Evolutionary conservation across 208 protist species (phyloP).

Genomic region (Tritrichomonas musculus): DNA sequence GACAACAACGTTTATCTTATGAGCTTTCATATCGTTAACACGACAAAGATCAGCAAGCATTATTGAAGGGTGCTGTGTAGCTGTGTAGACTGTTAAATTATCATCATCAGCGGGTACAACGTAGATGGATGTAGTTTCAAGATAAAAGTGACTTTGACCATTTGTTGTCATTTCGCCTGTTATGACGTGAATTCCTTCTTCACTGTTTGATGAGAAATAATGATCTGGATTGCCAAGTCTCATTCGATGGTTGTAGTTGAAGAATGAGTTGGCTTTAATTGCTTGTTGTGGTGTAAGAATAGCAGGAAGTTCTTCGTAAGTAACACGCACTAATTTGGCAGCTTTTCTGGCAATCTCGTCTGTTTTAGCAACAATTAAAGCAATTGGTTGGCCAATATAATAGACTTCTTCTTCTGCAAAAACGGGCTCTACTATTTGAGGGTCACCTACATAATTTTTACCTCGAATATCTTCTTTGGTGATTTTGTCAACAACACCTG

Average conservation of each 20-base stretch:
- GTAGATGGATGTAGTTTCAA: conserved; percentile 62
- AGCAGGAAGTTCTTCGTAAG: not conserved
- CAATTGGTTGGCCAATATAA: conserved; percentile 36
- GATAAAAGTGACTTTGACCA: conserved; percentile 72
- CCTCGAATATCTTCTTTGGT: not conserved
- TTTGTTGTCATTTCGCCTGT: not conserved
- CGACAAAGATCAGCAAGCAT: not conserved
- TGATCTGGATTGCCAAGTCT: too few relatives aligned
- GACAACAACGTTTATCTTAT: conserved; percentile 41
- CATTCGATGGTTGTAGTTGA: too few relatives aligned
- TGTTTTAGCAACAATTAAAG: conserved; percentile 40
- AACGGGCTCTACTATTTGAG: not conserved
- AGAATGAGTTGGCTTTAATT: too few relatives aligned
- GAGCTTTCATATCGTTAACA: conserved; percentile 37
- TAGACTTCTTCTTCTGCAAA: not conserved
- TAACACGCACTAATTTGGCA: not conserved
- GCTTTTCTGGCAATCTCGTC: conserved; percentile 32
- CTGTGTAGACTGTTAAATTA: not conserved
- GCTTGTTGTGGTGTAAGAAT: not conserved
- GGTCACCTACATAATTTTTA: not conserved
- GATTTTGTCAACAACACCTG: not conserved
- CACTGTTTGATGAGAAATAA: too few relatives aligned
- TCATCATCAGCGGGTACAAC: conserved; percentile 49
- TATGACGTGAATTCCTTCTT: too few relatives aligned
- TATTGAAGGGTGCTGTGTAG: not conserved